Evolutionary conservation across 106 monocot genomes (phyloP).

Genomic region (Allium cepa): DNA sequence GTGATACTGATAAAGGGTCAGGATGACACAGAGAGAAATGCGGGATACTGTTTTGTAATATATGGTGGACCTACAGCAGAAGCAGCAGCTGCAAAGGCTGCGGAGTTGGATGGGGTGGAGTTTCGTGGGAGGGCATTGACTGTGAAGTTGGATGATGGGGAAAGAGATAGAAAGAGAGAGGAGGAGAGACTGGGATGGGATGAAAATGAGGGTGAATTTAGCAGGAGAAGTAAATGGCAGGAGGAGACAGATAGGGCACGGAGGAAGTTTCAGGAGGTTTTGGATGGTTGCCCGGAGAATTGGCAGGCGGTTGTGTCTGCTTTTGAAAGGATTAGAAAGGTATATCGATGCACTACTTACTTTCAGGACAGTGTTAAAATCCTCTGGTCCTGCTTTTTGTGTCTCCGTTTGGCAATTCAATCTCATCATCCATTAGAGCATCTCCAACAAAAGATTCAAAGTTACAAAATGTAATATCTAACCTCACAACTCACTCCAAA

Average conservation of each 20-base stretch:
- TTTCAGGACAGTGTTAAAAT: too few species aligned
- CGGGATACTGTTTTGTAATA: slow-evolving; percentile 84
- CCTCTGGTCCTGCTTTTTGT: too few species aligned
- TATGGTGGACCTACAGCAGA: slow-evolving; percentile 80
- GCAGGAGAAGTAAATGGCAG: slow-evolving; percentile 69
- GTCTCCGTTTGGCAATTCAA: too few species aligned
- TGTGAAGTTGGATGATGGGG: slow-evolving; percentile 81
- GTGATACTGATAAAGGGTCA: slow-evolving; percentile 64
- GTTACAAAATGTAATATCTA: too few species aligned
- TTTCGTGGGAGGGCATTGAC: slow-evolving; percentile 79
- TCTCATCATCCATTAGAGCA: too few species aligned
- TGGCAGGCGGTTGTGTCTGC: slow-evolving; percentile 94
- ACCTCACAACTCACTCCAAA: too few species aligned
- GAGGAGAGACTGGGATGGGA: slow-evolving; percentile 24
- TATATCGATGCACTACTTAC: not conserved
- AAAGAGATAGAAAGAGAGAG: slow-evolving; percentile 36
- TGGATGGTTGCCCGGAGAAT: slow-evolving; percentile 50
- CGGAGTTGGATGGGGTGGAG: slow-evolving; percentile 88
- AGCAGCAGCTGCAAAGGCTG: slow-evolving; percentile 62
- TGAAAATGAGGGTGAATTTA: slow-evolving; percentile 46
- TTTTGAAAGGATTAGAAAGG: slow-evolving; percentile 81
- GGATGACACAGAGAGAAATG: slow-evolving; percentile 77
- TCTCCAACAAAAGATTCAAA: too few species aligned
- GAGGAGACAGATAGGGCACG: slow-evolving; percentile 62
- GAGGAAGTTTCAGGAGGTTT: slow-evolving; percentile 38